These are phyloP conservation scores for Karstenula rhodostoma DNA, from an alignment of 2,329 filamentous ascomycete genomes.

Conservation along the genomic window DNA sequence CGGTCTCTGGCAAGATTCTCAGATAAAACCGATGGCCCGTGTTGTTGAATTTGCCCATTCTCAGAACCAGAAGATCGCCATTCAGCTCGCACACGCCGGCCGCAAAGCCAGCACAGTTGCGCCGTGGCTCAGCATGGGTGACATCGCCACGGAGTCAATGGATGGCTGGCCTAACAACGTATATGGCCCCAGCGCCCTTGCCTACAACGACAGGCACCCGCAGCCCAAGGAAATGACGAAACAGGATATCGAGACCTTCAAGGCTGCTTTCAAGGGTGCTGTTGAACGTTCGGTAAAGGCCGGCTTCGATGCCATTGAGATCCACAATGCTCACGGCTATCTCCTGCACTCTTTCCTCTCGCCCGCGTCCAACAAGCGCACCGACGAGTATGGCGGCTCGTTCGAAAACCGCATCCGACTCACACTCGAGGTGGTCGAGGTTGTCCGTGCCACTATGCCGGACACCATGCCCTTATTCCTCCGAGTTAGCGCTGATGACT, in stretches of 20 bases:
- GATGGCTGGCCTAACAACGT: conserved; percentile 65
- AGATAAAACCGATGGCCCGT: conserved; percentile 74
- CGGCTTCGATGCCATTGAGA: conserved; percentile 80
- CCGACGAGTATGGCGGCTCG: conserved; percentile 71
- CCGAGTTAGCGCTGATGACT: conserved; percentile 78
- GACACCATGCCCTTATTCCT: conserved; percentile 75
- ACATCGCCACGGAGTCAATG: conserved; percentile 63
- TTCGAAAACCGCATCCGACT: conserved; percentile 77
- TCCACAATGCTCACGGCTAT: conserved; percentile 83
- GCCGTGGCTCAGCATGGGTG: conserved; percentile 68
- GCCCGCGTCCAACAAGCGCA: conserved; percentile 74
- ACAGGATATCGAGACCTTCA: conserved; percentile 71
- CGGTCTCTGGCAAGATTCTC: conserved; percentile 85
- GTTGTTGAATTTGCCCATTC: conserved; percentile 82
- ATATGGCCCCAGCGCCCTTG: conserved; percentile 65
- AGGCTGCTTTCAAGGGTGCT: conserved; percentile 69
- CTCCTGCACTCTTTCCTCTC: conserved; percentile 75
- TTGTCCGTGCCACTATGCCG: conserved; percentile 69
- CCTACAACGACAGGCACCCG: conserved; percentile 69
- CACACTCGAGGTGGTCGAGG: conserved; percentile 71
- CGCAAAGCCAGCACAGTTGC: conserved; percentile 67
- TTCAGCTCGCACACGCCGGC: conserved; percentile 85
- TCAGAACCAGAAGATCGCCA: conserved; percentile 77
- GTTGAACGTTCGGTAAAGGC: conserved; percentile 63
- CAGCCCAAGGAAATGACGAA: conserved; percentile 72